These are phyloP conservation scores for Xylogone sp. DNA, from an alignment of 2,329 filamentous ascomycete species.

Conservation along the genomic window DNA sequence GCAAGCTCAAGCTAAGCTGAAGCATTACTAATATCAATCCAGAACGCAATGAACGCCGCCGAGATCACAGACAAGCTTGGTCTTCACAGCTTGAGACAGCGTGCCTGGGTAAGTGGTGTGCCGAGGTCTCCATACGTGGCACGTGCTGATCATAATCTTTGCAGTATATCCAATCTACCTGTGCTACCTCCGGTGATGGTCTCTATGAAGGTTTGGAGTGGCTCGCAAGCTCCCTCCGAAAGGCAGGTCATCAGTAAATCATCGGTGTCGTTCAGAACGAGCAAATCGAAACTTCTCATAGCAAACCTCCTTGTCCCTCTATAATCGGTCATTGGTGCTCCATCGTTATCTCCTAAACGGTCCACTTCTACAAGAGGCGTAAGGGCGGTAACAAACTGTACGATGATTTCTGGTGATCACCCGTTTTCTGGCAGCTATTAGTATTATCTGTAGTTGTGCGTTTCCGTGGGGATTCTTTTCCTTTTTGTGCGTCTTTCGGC, in stretches of 20 bases:
- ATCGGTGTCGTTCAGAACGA: slow-evolving; percentile 15
- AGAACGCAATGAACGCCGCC: slow-evolving; percentile 99
- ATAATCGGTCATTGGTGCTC: slow-evolving; percentile 25
- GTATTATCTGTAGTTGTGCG: slow-evolving; percentile 21
- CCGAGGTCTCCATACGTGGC: background rate
- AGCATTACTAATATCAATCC: slow-evolving; percentile 27
- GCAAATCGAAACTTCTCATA: slow-evolving; percentile 26
- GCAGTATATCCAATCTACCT: slow-evolving; percentile 99
- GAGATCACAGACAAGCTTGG: slow-evolving; percentile 99
- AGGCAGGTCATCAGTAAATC: slow-evolving; percentile 64
- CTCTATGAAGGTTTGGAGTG: slow-evolving; percentile 98
- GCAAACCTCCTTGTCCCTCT: slow-evolving; percentile 19
- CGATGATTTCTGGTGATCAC: slow-evolving; percentile 27
- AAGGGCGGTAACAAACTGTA: slow-evolving; percentile 31
- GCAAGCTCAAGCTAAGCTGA: background rate
- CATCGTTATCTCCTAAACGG: slow-evolving; percentile 28
- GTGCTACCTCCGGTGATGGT: slow-evolving; percentile 97
- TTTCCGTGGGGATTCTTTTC: slow-evolving; percentile 16
- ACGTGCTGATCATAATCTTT: slow-evolving; percentile 13
- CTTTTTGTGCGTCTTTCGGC: slow-evolving; percentile 18
- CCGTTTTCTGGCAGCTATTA: slow-evolving; percentile 21
- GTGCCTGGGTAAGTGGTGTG: slow-evolving; percentile 81
- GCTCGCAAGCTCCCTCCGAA: slow-evolving; percentile 79
- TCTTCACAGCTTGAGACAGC: slow-evolving; percentile 97
- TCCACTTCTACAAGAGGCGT: slow-evolving; percentile 30